These are phyloP conservation scores for Pseudopithomyces maydicus DNA, from an alignment of 2,329 filamentous ascomycete species.

Conservation along the genomic window DNA sequence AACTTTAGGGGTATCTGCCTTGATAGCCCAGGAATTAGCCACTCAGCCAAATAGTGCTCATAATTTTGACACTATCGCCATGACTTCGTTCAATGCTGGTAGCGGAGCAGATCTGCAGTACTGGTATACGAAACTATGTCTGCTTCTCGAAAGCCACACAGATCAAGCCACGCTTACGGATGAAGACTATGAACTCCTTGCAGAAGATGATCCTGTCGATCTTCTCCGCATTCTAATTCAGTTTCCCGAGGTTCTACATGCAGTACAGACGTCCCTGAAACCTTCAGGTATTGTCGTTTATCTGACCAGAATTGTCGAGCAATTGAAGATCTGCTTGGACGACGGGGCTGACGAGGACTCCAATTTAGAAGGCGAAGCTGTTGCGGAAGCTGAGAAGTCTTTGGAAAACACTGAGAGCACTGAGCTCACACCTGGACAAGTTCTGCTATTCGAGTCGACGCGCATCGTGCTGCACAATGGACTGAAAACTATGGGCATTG, in stretches of 20 bases:
- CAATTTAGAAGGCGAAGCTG: background rate
- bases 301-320: constrained; percentile 30
- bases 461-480: constrained; percentile 36
- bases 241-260: constrained; percentile 35
- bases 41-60: constrained; percentile 28
- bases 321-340: constrained; percentile 28
- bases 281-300: constrained; percentile 34
- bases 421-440: constrained; percentile 20
- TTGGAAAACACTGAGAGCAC: background rate
- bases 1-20: constrained; percentile 24
- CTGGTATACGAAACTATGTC: constrained; percentile 30
- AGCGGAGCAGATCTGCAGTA: constrained; percentile 38
- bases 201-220: constrained; percentile 30
- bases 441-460: constrained; percentile 32
- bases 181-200: constrained; percentile 27
- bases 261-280: constrained; percentile 32
- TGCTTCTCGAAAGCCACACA: constrained; percentile 19
- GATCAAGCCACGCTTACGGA: constrained; percentile 17
- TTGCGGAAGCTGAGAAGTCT: background rate
- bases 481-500: constrained; percentile 34
- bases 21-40: constrained; percentile 36
- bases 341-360: constrained; percentile 20
- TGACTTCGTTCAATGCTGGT: constrained; percentile 35
- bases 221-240: constrained; percentile 35
- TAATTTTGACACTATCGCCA: constrained; percentile 27